Evolutionary conservation across 2,329 filamentous ascomycete species (phyloP).

Genomic region (Hypoxylon sp.): DNA sequence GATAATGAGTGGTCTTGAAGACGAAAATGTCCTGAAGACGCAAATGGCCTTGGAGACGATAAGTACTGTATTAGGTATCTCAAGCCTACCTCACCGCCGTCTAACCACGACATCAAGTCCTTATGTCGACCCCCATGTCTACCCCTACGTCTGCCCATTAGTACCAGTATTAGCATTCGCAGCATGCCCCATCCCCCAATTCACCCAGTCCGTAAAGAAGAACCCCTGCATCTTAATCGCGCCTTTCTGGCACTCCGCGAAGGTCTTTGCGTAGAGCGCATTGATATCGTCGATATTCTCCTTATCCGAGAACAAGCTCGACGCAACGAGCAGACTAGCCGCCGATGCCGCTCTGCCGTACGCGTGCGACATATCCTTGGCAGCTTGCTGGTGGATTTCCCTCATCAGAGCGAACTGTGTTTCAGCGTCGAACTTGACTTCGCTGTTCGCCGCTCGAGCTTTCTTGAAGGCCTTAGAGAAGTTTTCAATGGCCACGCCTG

Average conservation of each 20-base stretch:
- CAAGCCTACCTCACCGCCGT: background rate
- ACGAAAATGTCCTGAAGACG: too few species aligned
- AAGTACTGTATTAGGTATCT: slow-evolving; percentile 4
- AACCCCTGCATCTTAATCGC: slow-evolving; percentile 71
- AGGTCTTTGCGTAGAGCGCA: slow-evolving; percentile 73
- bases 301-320: slow-evolving; percentile 70
- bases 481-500: slow-evolving; percentile 76
- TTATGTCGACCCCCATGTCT: too few species aligned
- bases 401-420: slow-evolving; percentile 70
- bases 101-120: background rate
- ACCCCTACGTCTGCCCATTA: background rate
- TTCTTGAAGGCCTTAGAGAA: slow-evolving; percentile 78
- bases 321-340: slow-evolving; percentile 76
- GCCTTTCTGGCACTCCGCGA: slow-evolving; percentile 70
- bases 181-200: slow-evolving; percentile 73
- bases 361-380: slow-evolving; percentile 72
- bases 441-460: slow-evolving; percentile 62
- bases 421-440: slow-evolving; percentile 56
- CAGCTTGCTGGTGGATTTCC: slow-evolving; percentile 76
- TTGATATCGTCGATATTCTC: slow-evolving; percentile 67
- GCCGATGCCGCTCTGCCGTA: slow-evolving; percentile 82
- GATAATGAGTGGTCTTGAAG: too few species aligned
- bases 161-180: slow-evolving; percentile 40
- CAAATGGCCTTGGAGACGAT: too few species aligned
- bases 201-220: slow-evolving; percentile 80